phyloP scores from a whole-genome alignment of 352 stramenopile genomes.

The Achlya hypogyna region DNA sequence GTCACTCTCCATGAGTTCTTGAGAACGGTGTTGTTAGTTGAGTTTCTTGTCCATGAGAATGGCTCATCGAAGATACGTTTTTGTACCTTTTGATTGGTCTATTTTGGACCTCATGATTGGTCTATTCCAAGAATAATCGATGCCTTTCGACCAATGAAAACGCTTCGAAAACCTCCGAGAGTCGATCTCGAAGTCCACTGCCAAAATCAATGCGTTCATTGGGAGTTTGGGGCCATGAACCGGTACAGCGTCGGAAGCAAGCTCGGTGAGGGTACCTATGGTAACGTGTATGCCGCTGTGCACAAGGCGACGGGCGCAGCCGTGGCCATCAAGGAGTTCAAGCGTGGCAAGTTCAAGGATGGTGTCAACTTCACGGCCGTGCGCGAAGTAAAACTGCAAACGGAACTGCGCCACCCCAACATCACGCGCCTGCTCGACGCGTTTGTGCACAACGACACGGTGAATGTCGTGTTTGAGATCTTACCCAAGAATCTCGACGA shows the following conservation, averaged over 20 bases:
- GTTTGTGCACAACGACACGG: constrained; percentile 81
- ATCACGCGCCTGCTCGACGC: constrained; percentile 81
- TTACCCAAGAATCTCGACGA: constrained; percentile 81
- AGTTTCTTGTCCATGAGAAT: no score
- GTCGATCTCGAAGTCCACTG: no score
- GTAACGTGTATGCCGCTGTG: constrained; percentile 72
- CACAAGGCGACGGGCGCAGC: constrained; percentile 59
- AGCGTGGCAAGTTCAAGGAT: constrained; percentile 83
- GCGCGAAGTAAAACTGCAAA: constrained; percentile 83
- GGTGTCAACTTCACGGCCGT: constrained; percentile 83
- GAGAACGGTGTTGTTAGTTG: no score
- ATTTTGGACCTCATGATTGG: no score
- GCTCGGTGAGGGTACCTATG: constrained; percentile 82
- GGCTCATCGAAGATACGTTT: no score
- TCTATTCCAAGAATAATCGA: no score
- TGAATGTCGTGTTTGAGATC: constrained; percentile 86
- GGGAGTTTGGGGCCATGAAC: constrained; percentile 71
- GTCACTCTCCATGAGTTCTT: no score
- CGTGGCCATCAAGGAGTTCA: constrained; percentile 85
- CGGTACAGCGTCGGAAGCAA: constrained; percentile 65
- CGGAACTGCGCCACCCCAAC: constrained; percentile 79
- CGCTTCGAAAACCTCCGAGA: no score
- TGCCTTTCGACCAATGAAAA: no score
- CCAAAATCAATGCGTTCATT: no score
- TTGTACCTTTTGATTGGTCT: no score